Evolutionary conservation across 148 eudicot genomes (phyloP).

Genomic region (Agrostemma githago): DNA sequence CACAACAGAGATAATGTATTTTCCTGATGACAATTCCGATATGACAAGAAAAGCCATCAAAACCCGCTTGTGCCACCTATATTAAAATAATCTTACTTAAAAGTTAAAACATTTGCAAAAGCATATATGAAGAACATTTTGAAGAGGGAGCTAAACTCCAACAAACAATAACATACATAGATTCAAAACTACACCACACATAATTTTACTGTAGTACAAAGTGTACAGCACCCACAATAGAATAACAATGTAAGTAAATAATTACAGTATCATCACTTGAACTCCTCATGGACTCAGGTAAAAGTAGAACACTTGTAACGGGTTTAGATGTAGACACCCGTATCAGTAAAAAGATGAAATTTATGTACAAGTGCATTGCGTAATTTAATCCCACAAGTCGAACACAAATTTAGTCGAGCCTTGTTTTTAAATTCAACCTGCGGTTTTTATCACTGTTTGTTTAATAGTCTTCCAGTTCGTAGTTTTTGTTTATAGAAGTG

Average conservation of each 20-base stretch:
- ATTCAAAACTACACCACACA: too few species aligned
- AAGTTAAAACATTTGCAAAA: background rate
- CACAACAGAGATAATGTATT: background rate
- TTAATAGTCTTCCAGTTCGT: too few species aligned
- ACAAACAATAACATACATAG: too few species aligned
- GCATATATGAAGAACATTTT: background rate
- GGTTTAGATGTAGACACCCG: background rate
- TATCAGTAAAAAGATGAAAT: background rate
- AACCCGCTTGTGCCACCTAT: background rate
- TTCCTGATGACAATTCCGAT: background rate
- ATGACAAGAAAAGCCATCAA: background rate
- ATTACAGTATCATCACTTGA: background rate
- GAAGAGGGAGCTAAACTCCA: background rate
- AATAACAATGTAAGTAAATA: too few species aligned
- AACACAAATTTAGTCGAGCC: background rate
- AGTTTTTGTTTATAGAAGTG: too few species aligned
- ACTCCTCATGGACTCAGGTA: background rate
- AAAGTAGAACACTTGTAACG: too few species aligned
- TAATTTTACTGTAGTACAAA: too few species aligned
- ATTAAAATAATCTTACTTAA: background rate
- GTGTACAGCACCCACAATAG: too few species aligned
- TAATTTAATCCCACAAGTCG: background rate
- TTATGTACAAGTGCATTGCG: background rate
- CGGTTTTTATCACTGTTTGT: too few species aligned
- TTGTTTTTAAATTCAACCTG: too few species aligned